A percentile compares a stretch with the other conserved stretches of the same genome.
Conservation (phyloP, 164 flowering plant genomes). For the Amborella trichopoda region DNA sequence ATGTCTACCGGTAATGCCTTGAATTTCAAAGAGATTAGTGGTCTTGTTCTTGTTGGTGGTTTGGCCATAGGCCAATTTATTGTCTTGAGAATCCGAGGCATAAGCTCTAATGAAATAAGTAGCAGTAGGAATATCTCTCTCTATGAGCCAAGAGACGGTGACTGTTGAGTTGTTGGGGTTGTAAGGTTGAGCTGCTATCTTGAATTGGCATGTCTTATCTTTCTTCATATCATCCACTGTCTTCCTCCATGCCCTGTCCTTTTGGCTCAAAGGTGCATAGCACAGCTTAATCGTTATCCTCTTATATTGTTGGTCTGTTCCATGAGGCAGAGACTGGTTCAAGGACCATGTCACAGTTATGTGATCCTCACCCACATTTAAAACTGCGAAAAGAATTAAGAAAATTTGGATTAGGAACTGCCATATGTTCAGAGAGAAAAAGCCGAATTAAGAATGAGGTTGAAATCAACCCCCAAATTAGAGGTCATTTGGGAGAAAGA, state of each 20-base stretch:
- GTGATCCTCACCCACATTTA: constrained; percentile 38
- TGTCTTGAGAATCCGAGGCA: constrained; percentile 9
- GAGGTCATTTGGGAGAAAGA: neutral
- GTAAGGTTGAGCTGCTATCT: constrained; percentile 14
- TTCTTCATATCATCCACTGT: constrained; percentile 29
- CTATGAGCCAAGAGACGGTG: constrained; percentile 14
- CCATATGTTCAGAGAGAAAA: neutral
- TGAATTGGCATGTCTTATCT: constrained; percentile 60
- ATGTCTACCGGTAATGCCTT: constrained; percentile 63
- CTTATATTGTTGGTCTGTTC: constrained; percentile 31
- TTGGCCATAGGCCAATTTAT: constrained; percentile 60
- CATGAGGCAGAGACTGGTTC: constrained; percentile 21
- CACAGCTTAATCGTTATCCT: constrained; percentile 50
- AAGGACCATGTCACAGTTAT: constrained; percentile 43
- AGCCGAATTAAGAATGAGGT: neutral
- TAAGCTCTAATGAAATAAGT: constrained; percentile 22
- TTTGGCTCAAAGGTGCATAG: constrained; percentile 58
- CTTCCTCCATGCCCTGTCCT: constrained; percentile 59
- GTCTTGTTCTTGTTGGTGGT: constrained; percentile 36
- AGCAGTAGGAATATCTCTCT: constrained; percentile 24
- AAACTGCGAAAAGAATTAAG: constrained; percentile 23
- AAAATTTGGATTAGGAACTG: neutral
- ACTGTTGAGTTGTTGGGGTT: neutral
- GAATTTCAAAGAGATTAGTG: constrained; percentile 37
- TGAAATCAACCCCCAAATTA: neutral